phyloP scores from a whole-genome alignment of 768 basidiomycete species.

The Tylopilus sp. region DNA sequence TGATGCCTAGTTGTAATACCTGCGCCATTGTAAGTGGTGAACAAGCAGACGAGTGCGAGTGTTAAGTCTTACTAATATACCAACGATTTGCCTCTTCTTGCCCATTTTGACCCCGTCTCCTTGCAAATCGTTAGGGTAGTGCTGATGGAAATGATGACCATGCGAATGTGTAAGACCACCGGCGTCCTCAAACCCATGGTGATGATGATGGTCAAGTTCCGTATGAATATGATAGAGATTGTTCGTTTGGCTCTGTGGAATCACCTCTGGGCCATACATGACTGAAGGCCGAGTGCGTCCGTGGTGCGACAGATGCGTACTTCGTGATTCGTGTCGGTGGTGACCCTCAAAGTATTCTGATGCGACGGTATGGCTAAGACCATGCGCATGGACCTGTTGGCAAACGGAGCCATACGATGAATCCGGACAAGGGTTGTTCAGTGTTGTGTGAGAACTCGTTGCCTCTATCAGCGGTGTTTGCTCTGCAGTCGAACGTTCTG shows the following conservation, averaged over 20 bases:
- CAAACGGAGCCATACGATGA: slow-evolving; percentile 21
- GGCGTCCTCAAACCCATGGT: slow-evolving; percentile 6
- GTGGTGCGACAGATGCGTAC: slow-evolving; percentile 28
- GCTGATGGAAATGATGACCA: slow-evolving; percentile 2
- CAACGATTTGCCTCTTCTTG: slow-evolving; percentile 63
- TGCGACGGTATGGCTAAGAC: neutral
- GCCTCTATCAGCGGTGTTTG: slow-evolving; percentile 16
- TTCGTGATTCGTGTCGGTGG: slow-evolving; percentile 32
- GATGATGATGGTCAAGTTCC: slow-evolving; percentile 5
- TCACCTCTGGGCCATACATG: slow-evolving; percentile 20
- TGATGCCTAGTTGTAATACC: slow-evolving; percentile 81
- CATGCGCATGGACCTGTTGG: slow-evolving; percentile 1
- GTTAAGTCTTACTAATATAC: slow-evolving; percentile 54
- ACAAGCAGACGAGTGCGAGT: neutral
- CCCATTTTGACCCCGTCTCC: slow-evolving; percentile 37
- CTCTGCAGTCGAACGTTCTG: slow-evolving; percentile 13
- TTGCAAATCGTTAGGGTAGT: neutral
- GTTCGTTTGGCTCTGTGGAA: neutral
- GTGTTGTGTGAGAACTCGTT: neutral
- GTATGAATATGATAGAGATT: slow-evolving; percentile 1
- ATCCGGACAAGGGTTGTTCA: neutral
- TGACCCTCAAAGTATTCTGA: slow-evolving; percentile 33
- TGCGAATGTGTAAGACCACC: neutral
- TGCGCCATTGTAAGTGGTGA: slow-evolving; percentile 24
- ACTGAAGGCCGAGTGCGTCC: slow-evolving; percentile 22